Base-by-base conservation (phyloP, 1,139 yeast genomes). In the Saccharomyces hybrid region DNA sequence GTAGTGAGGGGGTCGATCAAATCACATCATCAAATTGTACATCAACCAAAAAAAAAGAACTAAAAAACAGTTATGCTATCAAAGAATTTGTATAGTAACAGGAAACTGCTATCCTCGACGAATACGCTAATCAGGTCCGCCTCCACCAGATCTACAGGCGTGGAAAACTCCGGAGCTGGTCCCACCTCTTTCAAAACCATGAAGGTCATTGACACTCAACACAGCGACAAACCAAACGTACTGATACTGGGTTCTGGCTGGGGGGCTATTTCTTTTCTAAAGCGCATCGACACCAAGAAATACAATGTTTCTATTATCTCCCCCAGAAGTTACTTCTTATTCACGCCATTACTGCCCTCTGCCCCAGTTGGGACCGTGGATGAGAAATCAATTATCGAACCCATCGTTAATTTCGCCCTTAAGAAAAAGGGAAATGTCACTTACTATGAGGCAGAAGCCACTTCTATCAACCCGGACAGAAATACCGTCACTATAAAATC, bases 291-390 rank as follows among this genome's bases (percentile, higher is more conserved):
- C 71, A 85, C 97, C 55, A 78, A 89, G 55, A 80, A 86, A 71
- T 91, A 90, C 77, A 88, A 91, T 69, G 97, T 91, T 56, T 86
- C 90, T 48, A 84, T 91, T 57, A 86, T 91, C 51, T 88, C 97
- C 28, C 97, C 98, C 59, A 82, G 97, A 75, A 89, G 89, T 77
- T 90, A 89, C 78, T 91, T 91, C 75, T 77, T 91, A 66, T 91
- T 90, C 79, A 91, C 97, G 46, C 97, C 98, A 23, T 78, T 91
- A 70, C 79, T 91, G 66, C 97, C 97, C 46, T 88, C 96, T 19
- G 85, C 91, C 62, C 96, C 97, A 50, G 91, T 96, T 51, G 98
- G 97, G 58, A 88, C 97, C 49, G 86, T 91, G 58, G 97, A 90
- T 70, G 83, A 84, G 71, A 88, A 95, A 73, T 88, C 97, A 46